Evolutionary conservation across 2,329 filamentous ascomycete species (phyloP).

Genomic region (Ceratocystis harringtonii): DNA sequence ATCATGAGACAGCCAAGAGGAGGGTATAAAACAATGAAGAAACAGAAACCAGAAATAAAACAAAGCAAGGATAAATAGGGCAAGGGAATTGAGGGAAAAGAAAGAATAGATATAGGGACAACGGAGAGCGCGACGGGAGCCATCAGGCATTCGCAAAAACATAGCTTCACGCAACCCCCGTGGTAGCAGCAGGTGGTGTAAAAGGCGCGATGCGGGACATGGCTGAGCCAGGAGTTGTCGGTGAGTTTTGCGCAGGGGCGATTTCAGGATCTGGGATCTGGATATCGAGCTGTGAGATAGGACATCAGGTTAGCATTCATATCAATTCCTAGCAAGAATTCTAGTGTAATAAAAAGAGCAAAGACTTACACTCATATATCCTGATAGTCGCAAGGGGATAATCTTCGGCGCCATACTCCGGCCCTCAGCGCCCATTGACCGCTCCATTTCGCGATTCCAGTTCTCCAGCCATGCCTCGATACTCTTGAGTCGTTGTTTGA

Average conservation of each 20-base stretch:
- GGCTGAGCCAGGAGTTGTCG: conserved; percentile 26
- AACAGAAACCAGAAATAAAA: neutral
- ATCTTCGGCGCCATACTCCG: conserved; percentile 48
- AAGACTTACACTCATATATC: conserved; percentile 62
- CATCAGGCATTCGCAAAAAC: neutral
- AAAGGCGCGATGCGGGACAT: conserved; percentile 1
- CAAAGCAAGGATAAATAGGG: neutral
- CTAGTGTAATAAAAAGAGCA: neutral
- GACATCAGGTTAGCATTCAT: neutral
- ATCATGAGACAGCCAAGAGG: neutral
- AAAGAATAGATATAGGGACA: neutral
- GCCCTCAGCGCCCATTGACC: conserved; percentile 36
- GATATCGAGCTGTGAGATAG: conserved; percentile 48
- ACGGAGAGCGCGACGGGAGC: neutral
- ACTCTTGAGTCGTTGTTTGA: conserved; percentile 54
- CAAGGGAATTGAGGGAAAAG: neutral
- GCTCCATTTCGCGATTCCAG: conserved; percentile 66
- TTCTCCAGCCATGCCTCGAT: conserved; percentile 72
- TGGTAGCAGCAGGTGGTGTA: neutral
- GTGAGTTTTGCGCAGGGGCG: conserved; percentile 35
- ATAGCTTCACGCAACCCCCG: neutral
- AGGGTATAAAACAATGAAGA: neutral
- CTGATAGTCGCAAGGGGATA: conserved; percentile 64
- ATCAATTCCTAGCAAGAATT: neutral
- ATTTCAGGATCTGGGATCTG: conserved; percentile 69